Conservation (phyloP, 2,329 filamentous ascomycete genomes). For the Alternaria incomplexa region DNA sequence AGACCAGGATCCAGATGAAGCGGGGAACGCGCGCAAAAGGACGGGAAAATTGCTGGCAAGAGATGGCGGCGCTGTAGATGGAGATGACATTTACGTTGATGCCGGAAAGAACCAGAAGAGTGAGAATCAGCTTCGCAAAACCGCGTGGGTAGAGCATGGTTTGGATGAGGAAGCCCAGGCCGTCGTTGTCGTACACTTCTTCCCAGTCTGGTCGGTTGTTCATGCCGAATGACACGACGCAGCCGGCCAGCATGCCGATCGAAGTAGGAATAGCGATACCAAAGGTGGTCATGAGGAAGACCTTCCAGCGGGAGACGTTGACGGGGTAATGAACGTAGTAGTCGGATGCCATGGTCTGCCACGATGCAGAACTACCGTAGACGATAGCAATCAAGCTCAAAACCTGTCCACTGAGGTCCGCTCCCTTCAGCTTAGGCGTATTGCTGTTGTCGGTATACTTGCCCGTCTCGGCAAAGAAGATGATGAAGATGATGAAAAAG, state of each 20-base stretch:
- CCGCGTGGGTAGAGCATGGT: conserved; percentile 54
- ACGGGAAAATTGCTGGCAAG: conserved; percentile 56
- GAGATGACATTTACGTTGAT: conserved; percentile 56
- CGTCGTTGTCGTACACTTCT: conserved; percentile 50
- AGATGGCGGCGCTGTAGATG: conserved; percentile 58
- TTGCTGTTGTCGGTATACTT: conserved; percentile 51
- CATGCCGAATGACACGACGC: conserved; percentile 48
- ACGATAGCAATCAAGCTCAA: conserved; percentile 40
- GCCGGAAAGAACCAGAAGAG: conserved; percentile 52
- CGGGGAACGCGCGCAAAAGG: conserved; percentile 60
- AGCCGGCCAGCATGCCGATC: conserved; percentile 55
- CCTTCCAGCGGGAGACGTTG: conserved; percentile 47
- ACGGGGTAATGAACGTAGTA: conserved; percentile 54
- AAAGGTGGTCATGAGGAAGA: conserved; percentile 52
- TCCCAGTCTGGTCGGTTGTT: conserved; percentile 47
- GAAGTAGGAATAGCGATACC: conserved; percentile 51
- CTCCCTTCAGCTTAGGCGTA: conserved; percentile 40
- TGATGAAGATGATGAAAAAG: conserved; percentile 55
- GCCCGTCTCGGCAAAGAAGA: conserved; percentile 57
- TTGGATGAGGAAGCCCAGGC: conserved; percentile 56
- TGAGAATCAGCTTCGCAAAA: conserved; percentile 57
- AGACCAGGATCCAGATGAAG: conserved; percentile 55
- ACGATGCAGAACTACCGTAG: conserved; percentile 49
- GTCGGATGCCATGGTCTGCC: conserved; percentile 52
- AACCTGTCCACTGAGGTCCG: conserved; percentile 40